A percentile compares a stretch with the other conserved stretches of the same genome.
Evolutionary conservation across 108 stramenopile genomes (phyloP).

Genomic region (Cyclotella sp.): DNA sequence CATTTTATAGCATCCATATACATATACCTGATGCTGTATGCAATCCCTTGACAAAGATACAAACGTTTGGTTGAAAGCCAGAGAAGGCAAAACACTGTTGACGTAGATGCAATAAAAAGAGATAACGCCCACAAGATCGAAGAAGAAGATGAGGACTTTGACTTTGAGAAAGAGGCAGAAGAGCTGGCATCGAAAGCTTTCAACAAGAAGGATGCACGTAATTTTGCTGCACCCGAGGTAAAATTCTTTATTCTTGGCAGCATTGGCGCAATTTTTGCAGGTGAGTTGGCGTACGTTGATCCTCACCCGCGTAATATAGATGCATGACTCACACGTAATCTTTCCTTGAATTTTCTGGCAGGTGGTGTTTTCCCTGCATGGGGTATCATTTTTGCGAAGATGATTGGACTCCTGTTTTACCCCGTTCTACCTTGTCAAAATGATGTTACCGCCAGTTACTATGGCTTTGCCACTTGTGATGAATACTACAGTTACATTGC

Average conservation of each 20-base stretch:
- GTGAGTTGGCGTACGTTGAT: too few relatives aligned
- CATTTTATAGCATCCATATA: too few relatives aligned
- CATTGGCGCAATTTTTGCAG: constrained; percentile 63
- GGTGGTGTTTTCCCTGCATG: constrained; percentile 78
- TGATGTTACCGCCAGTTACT: constrained; percentile 14
- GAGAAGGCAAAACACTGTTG: constrained; percentile 32
- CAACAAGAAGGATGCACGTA: constrained; percentile 41
- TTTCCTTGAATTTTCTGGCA: constrained; percentile 7
- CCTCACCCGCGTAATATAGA: too few relatives aligned
- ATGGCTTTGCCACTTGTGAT: constrained; percentile 52
- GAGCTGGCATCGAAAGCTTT: constrained; percentile 54
- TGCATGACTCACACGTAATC: too few relatives aligned
- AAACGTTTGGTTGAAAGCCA: constrained; percentile 58
- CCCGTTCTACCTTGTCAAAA: constrained; percentile 53
- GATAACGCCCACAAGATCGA: constrained; percentile 25
- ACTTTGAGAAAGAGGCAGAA: constrained; percentile 49
- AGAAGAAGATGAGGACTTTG: constrained; percentile 45
- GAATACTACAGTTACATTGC: constrained; percentile 59
- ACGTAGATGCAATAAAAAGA: constrained; percentile 26
- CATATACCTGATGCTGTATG: too few relatives aligned
- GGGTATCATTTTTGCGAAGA: constrained; percentile 69
- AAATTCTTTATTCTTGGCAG: constrained; percentile 47
- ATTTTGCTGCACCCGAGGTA: constrained; percentile 53
- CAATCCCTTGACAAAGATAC: constrained; percentile 31
- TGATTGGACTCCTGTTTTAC: constrained; percentile 73